Percentiles rank a stretch among this genome's conserved stretches.
These are phyloP conservation scores for Sporodiniella umbellata DNA, from an alignment of 371 early-diverging fungal species.

Conservation along the genomic window DNA sequence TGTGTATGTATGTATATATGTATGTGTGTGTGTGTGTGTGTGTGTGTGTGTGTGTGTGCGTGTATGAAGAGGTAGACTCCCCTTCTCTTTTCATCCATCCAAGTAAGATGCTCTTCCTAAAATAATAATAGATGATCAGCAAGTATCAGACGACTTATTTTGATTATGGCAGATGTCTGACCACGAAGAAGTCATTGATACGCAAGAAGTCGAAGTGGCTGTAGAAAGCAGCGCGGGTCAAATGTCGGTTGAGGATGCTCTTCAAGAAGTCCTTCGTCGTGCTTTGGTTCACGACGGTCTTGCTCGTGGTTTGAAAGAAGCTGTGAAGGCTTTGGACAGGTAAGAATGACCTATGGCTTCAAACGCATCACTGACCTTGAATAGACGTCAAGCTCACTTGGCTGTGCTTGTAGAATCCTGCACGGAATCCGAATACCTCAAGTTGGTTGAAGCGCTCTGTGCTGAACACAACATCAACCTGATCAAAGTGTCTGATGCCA, in stretches of 20 bases:
- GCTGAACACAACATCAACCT: conserved; percentile 98
- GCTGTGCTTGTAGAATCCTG: conserved; percentile 95
- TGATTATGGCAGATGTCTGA: conserved; percentile 49
- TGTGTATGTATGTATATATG: not conserved
- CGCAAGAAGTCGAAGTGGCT: conserved; percentile 77
- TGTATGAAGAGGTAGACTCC: not conserved
- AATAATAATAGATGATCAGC: too few relatives aligned
- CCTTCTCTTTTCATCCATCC: conserved; percentile 11
- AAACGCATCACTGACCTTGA: not conserved
- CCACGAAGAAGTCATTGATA: conserved; percentile 61
- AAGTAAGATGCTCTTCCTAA: not conserved
- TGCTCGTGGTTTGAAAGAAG: conserved; percentile 96
- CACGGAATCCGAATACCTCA: conserved; percentile 94
- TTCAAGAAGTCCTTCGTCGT: conserved; percentile 95
- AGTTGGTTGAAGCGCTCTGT: conserved; percentile 97
- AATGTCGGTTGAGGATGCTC: conserved; percentile 95
- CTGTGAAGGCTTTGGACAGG: conserved; percentile 97
- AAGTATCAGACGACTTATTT: too few relatives aligned
- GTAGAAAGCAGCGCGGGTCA: conserved; percentile 72
- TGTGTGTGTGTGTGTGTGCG: not conserved
- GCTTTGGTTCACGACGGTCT: conserved; percentile 95
- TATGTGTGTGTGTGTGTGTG: not conserved
- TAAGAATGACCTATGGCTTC: conserved; percentile 17
- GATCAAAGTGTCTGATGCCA: conserved; percentile 96
- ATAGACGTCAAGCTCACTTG: conserved; percentile 79